Conservation (phyloP, 2,329 filamentous ascomycete genomes). For the Scortechinia acanthostroma region DNA sequence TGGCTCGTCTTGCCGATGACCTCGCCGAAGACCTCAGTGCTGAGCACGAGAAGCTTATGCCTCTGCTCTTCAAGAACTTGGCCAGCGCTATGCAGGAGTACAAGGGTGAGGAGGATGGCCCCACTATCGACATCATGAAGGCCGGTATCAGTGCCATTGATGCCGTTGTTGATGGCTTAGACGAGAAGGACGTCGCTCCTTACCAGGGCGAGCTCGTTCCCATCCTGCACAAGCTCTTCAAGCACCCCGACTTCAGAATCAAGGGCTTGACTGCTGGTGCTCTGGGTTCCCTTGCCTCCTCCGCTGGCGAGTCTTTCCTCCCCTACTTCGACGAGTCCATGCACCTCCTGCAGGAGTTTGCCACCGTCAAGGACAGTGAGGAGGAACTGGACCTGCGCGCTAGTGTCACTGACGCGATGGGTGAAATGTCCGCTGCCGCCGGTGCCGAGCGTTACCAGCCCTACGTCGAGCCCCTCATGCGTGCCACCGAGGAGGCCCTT, state of each 20-base stretch:
- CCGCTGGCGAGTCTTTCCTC: conserved; percentile 74
- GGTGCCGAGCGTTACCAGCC: conserved; percentile 81
- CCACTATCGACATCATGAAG: conserved; percentile 79
- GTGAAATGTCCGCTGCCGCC: conserved; percentile 83
- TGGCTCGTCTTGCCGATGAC: conserved; percentile 87
- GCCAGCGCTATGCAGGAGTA: conserved; percentile 68
- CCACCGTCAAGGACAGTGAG: conserved; percentile 78
- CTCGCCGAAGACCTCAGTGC: conserved; percentile 82
- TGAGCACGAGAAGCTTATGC: conserved; percentile 78
- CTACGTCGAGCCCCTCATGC: conserved; percentile 85
- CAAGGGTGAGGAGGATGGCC: conserved; percentile 58
- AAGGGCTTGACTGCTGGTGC: conserved; percentile 85
- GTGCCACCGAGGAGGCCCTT: conserved; percentile 83
- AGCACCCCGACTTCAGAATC: conserved; percentile 78
- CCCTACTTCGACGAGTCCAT: conserved; percentile 91
- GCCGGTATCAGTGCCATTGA: conserved; percentile 86
- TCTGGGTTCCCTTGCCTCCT: conserved; percentile 81
- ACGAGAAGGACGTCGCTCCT: conserved; percentile 70
- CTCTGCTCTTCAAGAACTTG: conserved; percentile 79
- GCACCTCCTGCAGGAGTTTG: conserved; percentile 77
- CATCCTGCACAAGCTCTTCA: conserved; percentile 76
- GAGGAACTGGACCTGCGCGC: conserved; percentile 85
- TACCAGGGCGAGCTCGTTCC: conserved; percentile 80
- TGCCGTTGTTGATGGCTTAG: conserved; percentile 79
- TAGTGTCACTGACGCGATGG: conserved; percentile 85